Evolutionary conservation across 306 rosid species (phyloP).

Genomic region (Prosopis cineraria): DNA sequence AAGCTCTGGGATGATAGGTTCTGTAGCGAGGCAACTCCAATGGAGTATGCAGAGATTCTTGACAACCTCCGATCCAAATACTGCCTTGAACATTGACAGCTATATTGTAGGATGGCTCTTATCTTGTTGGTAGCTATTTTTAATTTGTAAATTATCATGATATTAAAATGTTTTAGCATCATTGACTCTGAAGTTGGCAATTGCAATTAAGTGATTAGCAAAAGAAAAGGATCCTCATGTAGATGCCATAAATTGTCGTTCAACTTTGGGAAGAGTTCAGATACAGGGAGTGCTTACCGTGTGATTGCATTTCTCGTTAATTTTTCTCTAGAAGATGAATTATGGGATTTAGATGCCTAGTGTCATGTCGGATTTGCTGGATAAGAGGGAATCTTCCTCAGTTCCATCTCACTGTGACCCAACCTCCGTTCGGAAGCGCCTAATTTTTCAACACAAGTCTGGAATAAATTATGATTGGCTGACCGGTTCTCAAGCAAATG

Average conservation of each 20-base stretch:
- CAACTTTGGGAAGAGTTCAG: neutral
- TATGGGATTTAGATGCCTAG: neutral
- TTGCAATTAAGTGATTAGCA: neutral
- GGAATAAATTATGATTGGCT: neutral
- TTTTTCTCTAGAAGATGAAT: neutral
- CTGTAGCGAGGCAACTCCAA: conserved; percentile 66
- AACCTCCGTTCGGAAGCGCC: neutral
- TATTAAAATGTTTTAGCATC: conserved; percentile 23
- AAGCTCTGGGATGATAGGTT: conserved; percentile 87
- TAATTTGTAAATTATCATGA: conserved; percentile 32
- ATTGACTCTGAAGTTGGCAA: neutral
- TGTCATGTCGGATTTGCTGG: neutral
- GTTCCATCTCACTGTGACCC: neutral
- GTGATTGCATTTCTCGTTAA: neutral
- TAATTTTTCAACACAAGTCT: neutral
- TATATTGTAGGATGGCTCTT: neutral
- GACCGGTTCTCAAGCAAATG: neutral
- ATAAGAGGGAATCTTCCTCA: neutral
- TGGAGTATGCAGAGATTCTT: conserved; percentile 69
- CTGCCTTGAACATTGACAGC: conserved; percentile 42
- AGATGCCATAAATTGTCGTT: neutral
- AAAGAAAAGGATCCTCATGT: neutral
- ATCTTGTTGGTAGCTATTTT: conserved; percentile 2
- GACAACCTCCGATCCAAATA: conserved; percentile 71
- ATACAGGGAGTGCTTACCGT: neutral